Evolutionary conservation across 495 filamentous ascomycete genomes (phyloP), one percentile per base, ranked within the genome.

Genomic region (Hypomontagnella monticulosa): DNA sequence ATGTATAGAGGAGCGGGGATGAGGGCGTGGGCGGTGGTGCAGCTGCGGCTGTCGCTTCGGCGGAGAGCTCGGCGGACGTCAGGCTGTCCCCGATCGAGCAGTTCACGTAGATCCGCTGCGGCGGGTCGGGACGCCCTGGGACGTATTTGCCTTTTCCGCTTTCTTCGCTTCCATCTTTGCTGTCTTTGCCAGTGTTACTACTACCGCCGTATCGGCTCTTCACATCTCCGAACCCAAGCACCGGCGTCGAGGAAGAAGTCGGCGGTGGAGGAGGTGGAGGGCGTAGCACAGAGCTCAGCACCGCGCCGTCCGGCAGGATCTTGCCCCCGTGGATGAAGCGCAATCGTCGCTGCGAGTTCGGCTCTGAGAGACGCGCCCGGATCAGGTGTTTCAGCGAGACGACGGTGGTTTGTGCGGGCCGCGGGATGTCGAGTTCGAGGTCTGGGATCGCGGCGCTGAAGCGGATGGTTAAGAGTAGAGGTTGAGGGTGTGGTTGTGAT

Each of bases 311-410:
- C 69, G 87, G 83, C 37, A 97, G 86, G 69, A 94, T 89, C 63
- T 91, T 91, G 59, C 94, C 95, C 54, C 87, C 80, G 77, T 97
- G 87, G 74, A 97, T 97, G 57, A 98, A 87, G 53, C 93, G 90
- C 11, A 97, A 85, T 12, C 89, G 87, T 59, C 85, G 87, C 5
- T 82, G 78, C 15, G 77, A 83, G 50, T 90, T 84, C 43, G 81
- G 70, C 9, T 78, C 59, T 5, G 89, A 85, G 15, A 97, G 89
- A 10, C 88, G 83, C 9, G 82, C 71, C 53, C 95, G 92, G 77
- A 99, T 92, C 14, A 89, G 81, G 66, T 88, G 89, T 72, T 93
- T 96, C 32, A 97, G 84, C 0, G 88, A 84, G 43, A 90, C 82
- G 56, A 88, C 83, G 46, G 91, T 90, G 16, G 90, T 94, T 16